Conservation (phyloP, 805 yeast genomes). For the Candida yuanshanica region DNA sequence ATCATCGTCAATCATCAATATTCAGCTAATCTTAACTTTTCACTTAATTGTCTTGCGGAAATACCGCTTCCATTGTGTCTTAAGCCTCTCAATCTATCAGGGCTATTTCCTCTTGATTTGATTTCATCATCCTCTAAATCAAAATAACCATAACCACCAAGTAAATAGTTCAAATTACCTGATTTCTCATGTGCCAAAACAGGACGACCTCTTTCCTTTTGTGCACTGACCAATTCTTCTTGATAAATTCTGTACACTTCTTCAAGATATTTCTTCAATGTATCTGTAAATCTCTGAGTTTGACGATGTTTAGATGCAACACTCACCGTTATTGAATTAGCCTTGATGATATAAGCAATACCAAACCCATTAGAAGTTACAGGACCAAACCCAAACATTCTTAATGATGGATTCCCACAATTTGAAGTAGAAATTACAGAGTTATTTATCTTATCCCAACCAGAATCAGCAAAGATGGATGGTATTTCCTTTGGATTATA, state of each 20-base stretch:
- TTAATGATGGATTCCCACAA: conserved; percentile 88
- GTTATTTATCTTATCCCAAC: conserved; percentile 83
- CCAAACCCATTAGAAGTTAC: conserved; percentile 88
- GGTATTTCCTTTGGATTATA: conserved; percentile 45
- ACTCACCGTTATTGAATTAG: conserved; percentile 71
- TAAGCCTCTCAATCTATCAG: conserved; percentile 19
- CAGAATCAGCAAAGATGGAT: conserved; percentile 71
- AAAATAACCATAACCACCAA: conserved; percentile 88
- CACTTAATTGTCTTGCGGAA: conserved; percentile 22
- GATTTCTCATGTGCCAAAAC: conserved; percentile 23
- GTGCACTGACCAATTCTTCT: conserved; percentile 19
- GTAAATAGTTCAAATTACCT: conserved; percentile 33
- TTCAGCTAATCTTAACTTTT: conserved; percentile 25
- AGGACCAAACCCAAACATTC: conserved; percentile 89
- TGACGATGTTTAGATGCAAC: conserved; percentile 87
- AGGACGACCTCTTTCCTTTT: conserved; percentile 22
- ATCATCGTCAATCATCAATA: conserved; percentile 10
- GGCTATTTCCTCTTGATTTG: conserved; percentile 37
- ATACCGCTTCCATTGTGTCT: conserved; percentile 16
- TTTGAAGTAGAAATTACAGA: conserved; percentile 79
- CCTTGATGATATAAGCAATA: conserved; percentile 84
- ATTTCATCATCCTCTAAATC: conserved; percentile 61
- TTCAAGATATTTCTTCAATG: conserved; percentile 54
- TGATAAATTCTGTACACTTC: conserved; percentile 50
- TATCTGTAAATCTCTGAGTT: conserved; percentile 69